A percentile compares a stretch with the other conserved stretches of the same genome.
phyloP scores from a whole-genome alignment of 257 asterid genomes.

The Dorcoceras hygrometricum region DNA sequence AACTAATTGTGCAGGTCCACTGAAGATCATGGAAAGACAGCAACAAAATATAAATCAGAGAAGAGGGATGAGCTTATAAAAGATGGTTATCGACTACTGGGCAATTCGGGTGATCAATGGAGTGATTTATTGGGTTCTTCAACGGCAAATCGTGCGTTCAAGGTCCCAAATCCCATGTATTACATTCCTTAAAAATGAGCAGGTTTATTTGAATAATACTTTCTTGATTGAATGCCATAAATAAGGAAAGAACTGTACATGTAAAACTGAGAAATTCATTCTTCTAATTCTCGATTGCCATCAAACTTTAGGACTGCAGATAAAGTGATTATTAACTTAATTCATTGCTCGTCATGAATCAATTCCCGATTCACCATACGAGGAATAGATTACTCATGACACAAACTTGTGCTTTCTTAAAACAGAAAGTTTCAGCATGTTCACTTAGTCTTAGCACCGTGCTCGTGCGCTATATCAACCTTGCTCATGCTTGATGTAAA shows the following conservation, averaged over 20 bases:
- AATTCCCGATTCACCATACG: not conserved
- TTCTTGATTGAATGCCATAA: slow-evolving; percentile 13
- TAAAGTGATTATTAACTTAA: not conserved
- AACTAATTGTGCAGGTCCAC: slow-evolving; percentile 38
- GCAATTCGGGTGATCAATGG: slow-evolving; percentile 90
- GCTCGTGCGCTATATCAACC: not conserved
- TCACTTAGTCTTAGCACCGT: not conserved
- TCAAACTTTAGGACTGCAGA: not conserved
- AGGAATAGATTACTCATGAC: not conserved
- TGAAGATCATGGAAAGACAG: slow-evolving; percentile 52
- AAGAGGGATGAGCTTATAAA: slow-evolving; percentile 53
- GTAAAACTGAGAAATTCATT: slow-evolving; percentile 30
- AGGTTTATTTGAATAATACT: slow-evolving; percentile 3
- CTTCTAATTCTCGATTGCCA: not conserved
- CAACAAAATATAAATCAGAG: slow-evolving; percentile 60
- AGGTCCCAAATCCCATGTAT: slow-evolving; percentile 89
- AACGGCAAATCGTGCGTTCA: slow-evolving; percentile 53
- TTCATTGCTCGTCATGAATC: not conserved
- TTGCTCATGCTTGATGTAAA: not conserved
- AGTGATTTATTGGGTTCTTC: slow-evolving; percentile 70
- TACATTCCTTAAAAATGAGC: slow-evolving; percentile 42
- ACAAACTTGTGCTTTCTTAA: too few species aligned
- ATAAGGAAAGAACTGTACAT: slow-evolving; percentile 19
- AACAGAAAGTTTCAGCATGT: not conserved
- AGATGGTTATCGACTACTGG: slow-evolving; percentile 58